Conservation (phyloP, 2,329 filamentous ascomycete genomes). For the Ascosphaera pollenicola region DNA sequence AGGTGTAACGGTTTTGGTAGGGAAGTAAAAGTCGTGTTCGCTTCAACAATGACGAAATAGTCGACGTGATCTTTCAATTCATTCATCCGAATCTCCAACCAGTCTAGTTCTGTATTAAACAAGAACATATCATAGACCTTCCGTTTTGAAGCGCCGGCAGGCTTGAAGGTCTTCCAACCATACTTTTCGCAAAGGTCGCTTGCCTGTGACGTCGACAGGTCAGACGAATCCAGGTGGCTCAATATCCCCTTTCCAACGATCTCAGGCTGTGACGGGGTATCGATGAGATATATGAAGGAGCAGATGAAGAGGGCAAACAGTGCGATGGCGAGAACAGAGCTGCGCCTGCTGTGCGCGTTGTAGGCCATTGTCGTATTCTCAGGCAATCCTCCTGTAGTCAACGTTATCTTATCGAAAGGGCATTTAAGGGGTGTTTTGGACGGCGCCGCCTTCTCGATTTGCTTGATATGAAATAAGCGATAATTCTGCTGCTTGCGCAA, state of each 20-base stretch:
- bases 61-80: constrained; percentile 36
- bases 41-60: constrained; percentile 43
- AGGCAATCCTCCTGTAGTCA: not conserved
- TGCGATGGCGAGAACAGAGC: not conserved
- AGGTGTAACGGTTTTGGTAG: constrained; percentile 32
- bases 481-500: too few species aligned
- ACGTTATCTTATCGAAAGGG: not conserved
- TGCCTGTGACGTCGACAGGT: too few species aligned
- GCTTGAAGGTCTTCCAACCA: not conserved
- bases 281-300: not conserved
- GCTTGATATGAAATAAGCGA: too few species aligned
- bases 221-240: too few species aligned
- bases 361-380: not conserved
- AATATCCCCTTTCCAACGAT: not conserved
- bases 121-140: constrained; percentile 41
- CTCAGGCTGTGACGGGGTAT: not conserved
- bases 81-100: constrained; percentile 40
- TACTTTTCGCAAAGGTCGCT: constrained; percentile 2
- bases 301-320: not conserved
- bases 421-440: not conserved
- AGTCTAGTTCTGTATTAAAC: constrained; percentile 41
- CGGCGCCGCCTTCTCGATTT: too few species aligned
- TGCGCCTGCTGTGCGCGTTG: not conserved
- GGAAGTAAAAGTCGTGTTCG: constrained; percentile 34
- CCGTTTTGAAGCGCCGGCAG: constrained; percentile 10